Conservation (phyloP, 73 alveolate species). For the Tetrahymena borealis region DNA sequence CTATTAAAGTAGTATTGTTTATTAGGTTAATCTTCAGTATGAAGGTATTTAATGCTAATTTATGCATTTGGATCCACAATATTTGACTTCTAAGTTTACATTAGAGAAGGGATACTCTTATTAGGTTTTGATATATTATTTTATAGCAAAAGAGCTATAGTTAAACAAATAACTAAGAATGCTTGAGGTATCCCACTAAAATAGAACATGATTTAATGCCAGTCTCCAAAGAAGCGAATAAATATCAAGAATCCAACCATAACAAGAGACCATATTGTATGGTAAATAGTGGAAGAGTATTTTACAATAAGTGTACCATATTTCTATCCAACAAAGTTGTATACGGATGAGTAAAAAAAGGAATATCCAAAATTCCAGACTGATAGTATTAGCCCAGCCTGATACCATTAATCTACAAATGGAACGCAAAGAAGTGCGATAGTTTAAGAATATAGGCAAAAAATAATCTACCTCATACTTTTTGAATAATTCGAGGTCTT, state of each 20-base stretch:
- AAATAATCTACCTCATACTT: background rate
- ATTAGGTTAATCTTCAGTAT: background rate
- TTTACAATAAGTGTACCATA: background rate
- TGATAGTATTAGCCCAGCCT: background rate
- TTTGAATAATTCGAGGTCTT: background rate
- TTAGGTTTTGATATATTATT: no score
- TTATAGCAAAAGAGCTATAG: background rate
- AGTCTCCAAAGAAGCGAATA: background rate
- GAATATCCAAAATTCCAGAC: background rate
- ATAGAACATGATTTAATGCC: background rate
- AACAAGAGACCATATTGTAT: background rate
- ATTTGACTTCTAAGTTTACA: no score
- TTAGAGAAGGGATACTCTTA: no score
- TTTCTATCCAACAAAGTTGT: background rate
- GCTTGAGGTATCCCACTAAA: background rate
- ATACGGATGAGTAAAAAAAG: background rate
- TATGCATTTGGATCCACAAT: no score
- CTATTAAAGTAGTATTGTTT: background rate
- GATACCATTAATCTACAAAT: background rate
- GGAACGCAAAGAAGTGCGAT: background rate
- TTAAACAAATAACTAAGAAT: background rate
- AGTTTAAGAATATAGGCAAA: background rate
- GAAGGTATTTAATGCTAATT: background rate
- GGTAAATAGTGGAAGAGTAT: background rate
- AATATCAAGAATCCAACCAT: background rate